Conservation (phyloP, 169 alveolate species). For the Cryptosporidium meleagridis region DNA sequence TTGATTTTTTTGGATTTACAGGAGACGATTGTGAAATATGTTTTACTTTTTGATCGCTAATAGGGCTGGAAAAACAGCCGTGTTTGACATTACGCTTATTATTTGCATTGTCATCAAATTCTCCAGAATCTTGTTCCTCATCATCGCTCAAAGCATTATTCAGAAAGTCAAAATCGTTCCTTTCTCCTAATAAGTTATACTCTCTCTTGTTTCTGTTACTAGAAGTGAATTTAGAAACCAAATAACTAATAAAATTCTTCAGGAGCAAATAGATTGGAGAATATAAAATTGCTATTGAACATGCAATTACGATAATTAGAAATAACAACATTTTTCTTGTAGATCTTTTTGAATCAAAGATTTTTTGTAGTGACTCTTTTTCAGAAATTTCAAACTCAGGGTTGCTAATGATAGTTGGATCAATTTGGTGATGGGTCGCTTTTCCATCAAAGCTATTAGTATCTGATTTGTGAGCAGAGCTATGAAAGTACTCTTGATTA, state of each 20-base stretch:
- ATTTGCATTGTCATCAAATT: not conserved
- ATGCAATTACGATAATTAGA: not conserved
- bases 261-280: not conserved
- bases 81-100: not conserved
- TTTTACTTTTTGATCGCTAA: not conserved
- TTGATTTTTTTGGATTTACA: not conserved
- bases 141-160: slow-evolving; percentile 36
- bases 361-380: not conserved
- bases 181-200: slow-evolving; percentile 35
- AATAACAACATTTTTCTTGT: not conserved
- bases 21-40: not conserved
- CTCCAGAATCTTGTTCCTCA: slow-evolving; percentile 16
- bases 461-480: not conserved
- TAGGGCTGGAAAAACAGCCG: not conserved
- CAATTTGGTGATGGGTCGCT: not conserved
- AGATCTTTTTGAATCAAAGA: not conserved
- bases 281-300: not conserved
- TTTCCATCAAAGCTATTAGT: not conserved
- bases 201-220: slow-evolving; percentile 11
- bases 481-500: not conserved
- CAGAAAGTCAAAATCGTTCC: slow-evolving; percentile 63
- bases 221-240: not conserved
- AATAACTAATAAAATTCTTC: not conserved
- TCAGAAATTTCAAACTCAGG: not conserved
- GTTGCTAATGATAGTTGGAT: not conserved